phyloP scores from a whole-genome alignment of 768 basidiomycete genomes.

The Botryobasidium botryosum region DNA sequence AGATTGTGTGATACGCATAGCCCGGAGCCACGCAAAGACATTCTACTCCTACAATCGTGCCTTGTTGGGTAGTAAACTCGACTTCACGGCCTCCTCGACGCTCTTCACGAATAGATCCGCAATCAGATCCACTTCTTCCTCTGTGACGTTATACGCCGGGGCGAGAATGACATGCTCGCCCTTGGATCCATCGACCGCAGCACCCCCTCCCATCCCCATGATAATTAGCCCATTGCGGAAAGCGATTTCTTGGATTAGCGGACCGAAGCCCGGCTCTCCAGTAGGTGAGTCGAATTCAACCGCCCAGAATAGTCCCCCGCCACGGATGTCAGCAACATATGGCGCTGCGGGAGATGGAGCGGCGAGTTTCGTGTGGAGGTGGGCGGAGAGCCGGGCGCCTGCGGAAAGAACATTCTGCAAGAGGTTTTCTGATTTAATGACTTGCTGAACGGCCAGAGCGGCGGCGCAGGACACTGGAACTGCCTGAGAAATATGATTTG shows the following conservation, averaged over 20 bases:
- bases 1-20: no score
- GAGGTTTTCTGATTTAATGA: conserved; percentile 53
- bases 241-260: conserved; percentile 51
- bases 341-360: conserved; percentile 41
- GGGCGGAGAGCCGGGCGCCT: conserved; percentile 38
- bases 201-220: conserved; percentile 62
- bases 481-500: no score
- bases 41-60: no score
- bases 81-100: conserved; percentile 36
- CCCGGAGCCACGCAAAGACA: no score
- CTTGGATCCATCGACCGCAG: conserved; percentile 53
- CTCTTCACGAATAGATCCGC: conserved; percentile 47
- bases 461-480: conserved; percentile 66
- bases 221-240: conserved; percentile 48
- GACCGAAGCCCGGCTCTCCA: conserved; percentile 40
- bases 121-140: conserved; percentile 50
- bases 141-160: conserved; percentile 65
- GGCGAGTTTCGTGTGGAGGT: conserved; percentile 38
- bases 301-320: conserved; percentile 70
- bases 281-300: conserved; percentile 74
- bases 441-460: conserved; percentile 62
- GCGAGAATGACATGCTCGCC: conserved; percentile 63
- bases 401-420: conserved; percentile 42
- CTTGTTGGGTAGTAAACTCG: no score
- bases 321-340: conserved; percentile 64